Percentiles rank a stretch among this genome's conserved stretches.
Conservation (phyloP, 495 filamentous ascomycete genomes). For the Pyrenula massariospora region DNA sequence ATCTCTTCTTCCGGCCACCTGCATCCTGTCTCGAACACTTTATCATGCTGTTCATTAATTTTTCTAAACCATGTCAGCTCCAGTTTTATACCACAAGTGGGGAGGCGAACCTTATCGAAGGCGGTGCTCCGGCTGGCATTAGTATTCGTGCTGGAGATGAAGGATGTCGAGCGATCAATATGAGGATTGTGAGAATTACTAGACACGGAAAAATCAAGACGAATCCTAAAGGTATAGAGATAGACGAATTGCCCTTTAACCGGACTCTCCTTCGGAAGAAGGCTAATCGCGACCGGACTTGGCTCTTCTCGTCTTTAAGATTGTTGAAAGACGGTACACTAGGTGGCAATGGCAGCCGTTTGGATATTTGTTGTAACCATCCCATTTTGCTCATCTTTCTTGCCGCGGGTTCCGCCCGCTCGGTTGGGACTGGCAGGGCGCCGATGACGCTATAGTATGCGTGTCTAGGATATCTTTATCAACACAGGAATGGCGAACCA, state of each 20-base stretch:
- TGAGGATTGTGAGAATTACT: constrained; percentile 79
- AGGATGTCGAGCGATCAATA: constrained; percentile 85
- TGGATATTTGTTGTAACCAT: constrained; percentile 49
- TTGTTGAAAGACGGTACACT: constrained; percentile 49
- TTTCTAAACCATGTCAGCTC: constrained; percentile 42
- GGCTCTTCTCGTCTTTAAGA: constrained; percentile 40
- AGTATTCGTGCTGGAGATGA: constrained; percentile 70
- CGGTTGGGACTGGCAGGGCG: neutral
- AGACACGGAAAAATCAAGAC: constrained; percentile 88
- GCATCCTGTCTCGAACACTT: constrained; percentile 89
- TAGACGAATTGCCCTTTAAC: constrained; percentile 84
- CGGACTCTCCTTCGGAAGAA: constrained; percentile 84
- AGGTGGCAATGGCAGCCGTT: constrained; percentile 51
- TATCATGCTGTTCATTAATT: constrained; percentile 96
- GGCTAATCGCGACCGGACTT: constrained; percentile 49
- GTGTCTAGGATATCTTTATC: too few species aligned
- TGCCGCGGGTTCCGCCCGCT: neutral
- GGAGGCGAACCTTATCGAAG: constrained; percentile 68
- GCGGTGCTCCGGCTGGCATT: constrained; percentile 83
- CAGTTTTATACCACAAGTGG: neutral
- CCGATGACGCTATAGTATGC: too few species aligned
- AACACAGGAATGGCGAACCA: too few species aligned
- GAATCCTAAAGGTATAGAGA: constrained; percentile 87
- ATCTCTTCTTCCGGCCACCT: constrained; percentile 45
- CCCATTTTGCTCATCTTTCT: constrained; percentile 30